These are phyloP conservation scores for Fusarium mexicanum DNA, from an alignment of 2,329 filamentous ascomycete genomes.

Conservation along the genomic window DNA sequence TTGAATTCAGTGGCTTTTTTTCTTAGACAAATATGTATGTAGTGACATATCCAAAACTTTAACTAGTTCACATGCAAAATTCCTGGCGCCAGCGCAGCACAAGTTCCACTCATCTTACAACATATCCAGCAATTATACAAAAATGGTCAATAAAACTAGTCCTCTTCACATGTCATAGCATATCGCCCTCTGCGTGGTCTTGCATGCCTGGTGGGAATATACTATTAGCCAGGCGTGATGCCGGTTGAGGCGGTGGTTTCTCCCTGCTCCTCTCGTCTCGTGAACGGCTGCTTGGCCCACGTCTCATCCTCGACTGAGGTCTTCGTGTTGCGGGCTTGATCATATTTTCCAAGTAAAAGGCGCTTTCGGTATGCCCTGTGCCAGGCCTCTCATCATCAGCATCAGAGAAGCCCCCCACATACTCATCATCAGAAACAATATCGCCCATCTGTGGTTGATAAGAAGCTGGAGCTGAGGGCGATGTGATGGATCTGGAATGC, in stretches of 20 bases:
- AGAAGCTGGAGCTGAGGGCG: constrained; percentile 70
- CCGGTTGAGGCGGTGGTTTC: constrained; percentile 51
- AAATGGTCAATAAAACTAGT: background rate
- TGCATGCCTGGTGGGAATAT: constrained; percentile 47
- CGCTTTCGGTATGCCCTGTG: constrained; percentile 54
- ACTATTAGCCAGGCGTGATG: constrained; percentile 53
- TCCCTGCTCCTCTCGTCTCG: constrained; percentile 48
- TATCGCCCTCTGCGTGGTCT: constrained; percentile 51
- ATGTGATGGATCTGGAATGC: constrained; percentile 86
- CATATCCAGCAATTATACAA: constrained; percentile 14
- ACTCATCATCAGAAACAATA: constrained; percentile 80
- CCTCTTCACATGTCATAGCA: constrained; percentile 41
- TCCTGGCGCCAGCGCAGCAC: constrained; percentile 21
- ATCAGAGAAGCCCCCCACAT: constrained; percentile 79
- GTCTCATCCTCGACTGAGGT: constrained; percentile 57
- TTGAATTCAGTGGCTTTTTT: constrained; percentile 4
- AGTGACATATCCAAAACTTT: background rate
- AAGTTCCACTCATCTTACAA: constrained; percentile 25
- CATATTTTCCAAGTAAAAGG: constrained; percentile 69
- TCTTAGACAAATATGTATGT: background rate
- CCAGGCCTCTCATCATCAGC: constrained; percentile 68
- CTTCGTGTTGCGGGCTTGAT: constrained; percentile 67
- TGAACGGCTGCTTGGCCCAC: constrained; percentile 47
- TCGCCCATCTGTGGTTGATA: constrained; percentile 67
- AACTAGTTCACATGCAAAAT: background rate